Evolutionary conservation across 352 stramenopile genomes (phyloP).

Genomic region (Hyphochytrium catenoides): DNA sequence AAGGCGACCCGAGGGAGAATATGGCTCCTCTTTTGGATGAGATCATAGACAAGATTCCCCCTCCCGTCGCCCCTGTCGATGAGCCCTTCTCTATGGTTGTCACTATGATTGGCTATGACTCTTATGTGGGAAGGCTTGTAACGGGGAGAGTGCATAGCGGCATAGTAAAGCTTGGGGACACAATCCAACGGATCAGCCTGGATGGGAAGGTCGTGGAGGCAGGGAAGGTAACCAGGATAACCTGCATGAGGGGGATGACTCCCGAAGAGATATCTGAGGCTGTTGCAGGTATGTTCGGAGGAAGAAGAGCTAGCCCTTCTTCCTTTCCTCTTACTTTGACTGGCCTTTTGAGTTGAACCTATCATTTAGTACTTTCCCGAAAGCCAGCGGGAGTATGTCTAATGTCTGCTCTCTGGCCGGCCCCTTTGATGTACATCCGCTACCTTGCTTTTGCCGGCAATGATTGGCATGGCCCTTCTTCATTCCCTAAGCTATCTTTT

Average conservation of each 20-base stretch:
- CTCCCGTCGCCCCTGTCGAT: constrained; percentile 45
- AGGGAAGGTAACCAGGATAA: constrained; percentile 62
- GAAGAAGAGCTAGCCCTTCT: too few species aligned
- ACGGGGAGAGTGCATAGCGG: constrained; percentile 85
- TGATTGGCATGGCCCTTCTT: too few species aligned
- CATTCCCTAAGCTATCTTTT: too few species aligned
- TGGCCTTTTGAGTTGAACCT: too few species aligned
- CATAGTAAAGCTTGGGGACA: constrained; percentile 60
- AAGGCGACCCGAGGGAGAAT: constrained; percentile 27
- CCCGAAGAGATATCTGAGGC: constrained; percentile 64
- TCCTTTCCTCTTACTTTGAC: too few species aligned
- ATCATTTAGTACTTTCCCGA: too few species aligned
- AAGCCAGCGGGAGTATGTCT: too few species aligned
- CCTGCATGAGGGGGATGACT: constrained; percentile 40
- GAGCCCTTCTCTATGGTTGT: constrained; percentile 83
- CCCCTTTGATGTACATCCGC: too few species aligned
- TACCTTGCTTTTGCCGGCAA: too few species aligned
- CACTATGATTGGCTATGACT: constrained; percentile 79
- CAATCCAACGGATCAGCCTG: constrained; percentile 65
- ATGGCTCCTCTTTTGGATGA: constrained; percentile 91
- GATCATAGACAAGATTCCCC: constrained; percentile 75
- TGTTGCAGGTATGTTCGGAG: constrained; percentile 25
- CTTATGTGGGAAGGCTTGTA: constrained; percentile 89
- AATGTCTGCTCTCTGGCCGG: too few species aligned
- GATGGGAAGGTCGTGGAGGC: constrained; percentile 46